phyloP scores from a whole-genome alignment of 2,329 filamentous ascomycete genomes.

The Aspergillus spinulosporus region DNA sequence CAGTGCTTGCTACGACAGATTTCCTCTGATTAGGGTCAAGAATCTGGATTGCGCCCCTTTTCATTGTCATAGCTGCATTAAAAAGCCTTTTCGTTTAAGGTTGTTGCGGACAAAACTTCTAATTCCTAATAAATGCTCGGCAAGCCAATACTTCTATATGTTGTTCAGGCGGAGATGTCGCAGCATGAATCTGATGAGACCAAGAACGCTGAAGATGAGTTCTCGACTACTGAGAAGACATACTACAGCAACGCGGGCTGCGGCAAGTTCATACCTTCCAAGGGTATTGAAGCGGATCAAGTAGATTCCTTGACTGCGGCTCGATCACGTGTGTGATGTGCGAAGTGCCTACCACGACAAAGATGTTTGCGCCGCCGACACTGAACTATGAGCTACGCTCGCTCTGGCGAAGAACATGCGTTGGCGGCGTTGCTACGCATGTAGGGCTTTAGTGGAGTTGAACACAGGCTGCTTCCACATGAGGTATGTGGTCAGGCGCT shows the following conservation, averaged over 20 bases:
- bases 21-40: background rate
- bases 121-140: background rate
- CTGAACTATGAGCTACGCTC: constrained; percentile 6
- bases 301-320: background rate
- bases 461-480: constrained; percentile 12
- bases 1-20: constrained; percentile 3
- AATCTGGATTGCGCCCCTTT: background rate
- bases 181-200: background rate
- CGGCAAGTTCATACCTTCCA: constrained; percentile 1
- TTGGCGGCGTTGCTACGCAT: constrained; percentile 9
- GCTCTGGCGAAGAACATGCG: background rate
- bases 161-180: background rate
- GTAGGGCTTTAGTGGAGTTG: constrained; percentile 7
- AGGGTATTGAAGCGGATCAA: background rate
- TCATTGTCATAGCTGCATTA: constrained; percentile 11
- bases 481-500: background rate
- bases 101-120: constrained; percentile 6
- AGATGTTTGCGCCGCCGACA: constrained; percentile 4
- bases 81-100: constrained; percentile 1
- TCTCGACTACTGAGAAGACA: constrained; percentile 6
- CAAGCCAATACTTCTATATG: background rate
- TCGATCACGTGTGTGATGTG: constrained; percentile 1
- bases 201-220: background rate
- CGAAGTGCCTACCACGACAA: background rate
- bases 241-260: constrained; percentile 11